Evolutionary conservation across 1,284 basidiomycete species (phyloP).

Genomic region (Leccinum griseonigrum): DNA sequence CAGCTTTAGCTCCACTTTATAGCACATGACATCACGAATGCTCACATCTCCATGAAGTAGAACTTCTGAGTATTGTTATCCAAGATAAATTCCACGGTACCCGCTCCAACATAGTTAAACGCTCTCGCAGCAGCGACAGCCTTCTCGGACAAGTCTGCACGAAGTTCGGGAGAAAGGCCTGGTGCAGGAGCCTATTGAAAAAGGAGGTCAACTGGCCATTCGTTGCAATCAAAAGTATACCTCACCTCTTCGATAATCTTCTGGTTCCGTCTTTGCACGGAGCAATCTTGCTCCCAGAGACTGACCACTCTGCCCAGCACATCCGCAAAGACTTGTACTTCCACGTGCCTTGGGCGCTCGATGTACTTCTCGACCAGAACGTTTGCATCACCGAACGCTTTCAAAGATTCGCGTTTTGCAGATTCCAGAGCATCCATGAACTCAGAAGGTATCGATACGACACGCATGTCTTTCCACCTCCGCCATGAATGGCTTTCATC

Average conservation of each 20-base stretch:
- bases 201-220: not conserved
- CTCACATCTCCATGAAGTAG: slow-evolving; percentile 93
- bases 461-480: slow-evolving; percentile 96
- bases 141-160: slow-evolving; percentile 81
- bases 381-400: slow-evolving; percentile 83
- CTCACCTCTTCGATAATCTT: slow-evolving; percentile 89
- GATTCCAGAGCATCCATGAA: slow-evolving; percentile 80
- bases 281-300: slow-evolving; percentile 93
- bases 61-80: slow-evolving; percentile 84
- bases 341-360: slow-evolving; percentile 79
- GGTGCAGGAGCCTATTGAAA: slow-evolving; percentile 84
- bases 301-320: slow-evolving; percentile 74
- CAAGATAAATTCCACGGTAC: slow-evolving; percentile 93
- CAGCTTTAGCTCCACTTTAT: slow-evolving; percentile 1
- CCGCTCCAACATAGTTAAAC: slow-evolving; percentile 87
- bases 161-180: slow-evolving; percentile 71
- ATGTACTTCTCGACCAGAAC: slow-evolving; percentile 89
- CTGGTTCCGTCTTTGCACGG: slow-evolving; percentile 91
- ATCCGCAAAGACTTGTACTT: slow-evolving; percentile 91
- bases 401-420: slow-evolving; percentile 84
- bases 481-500: slow-evolving; percentile 96
- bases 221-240: not conserved
- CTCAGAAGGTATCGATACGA: slow-evolving; percentile 62
- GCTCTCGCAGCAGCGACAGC: slow-evolving; percentile 90
- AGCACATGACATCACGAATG: slow-evolving; percentile 1